Evolutionary conservation across 1,139 yeast species (phyloP).

Genomic region (Sugiyamaella japonica): DNA sequence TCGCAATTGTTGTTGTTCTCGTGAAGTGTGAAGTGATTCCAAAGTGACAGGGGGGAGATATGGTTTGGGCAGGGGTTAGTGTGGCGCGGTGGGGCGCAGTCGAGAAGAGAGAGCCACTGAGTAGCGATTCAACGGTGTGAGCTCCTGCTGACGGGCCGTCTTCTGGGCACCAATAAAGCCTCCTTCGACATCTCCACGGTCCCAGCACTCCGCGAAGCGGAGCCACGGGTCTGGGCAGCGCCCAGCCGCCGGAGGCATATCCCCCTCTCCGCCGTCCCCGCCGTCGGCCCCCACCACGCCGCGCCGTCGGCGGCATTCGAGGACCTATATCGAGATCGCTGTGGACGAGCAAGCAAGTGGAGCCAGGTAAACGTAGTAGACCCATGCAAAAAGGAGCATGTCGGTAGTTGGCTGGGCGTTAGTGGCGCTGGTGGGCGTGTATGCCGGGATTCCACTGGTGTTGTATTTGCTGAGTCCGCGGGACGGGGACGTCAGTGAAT

Average conservation of each 20-base stretch:
- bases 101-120: no score
- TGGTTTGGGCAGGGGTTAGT: slow-evolving; percentile 4
- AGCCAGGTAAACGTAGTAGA: no score
- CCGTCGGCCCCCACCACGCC: no score
- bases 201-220: no score
- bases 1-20: slow-evolving; percentile 1
- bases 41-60: not conserved
- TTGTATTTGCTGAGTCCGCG: slow-evolving; percentile 31
- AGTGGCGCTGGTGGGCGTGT: slow-evolving; percentile 30
- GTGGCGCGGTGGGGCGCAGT: slow-evolving; percentile 2
- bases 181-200: no score
- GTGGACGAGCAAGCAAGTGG: no score
- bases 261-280: no score
- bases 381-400: slow-evolving; percentile 16
- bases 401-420: slow-evolving; percentile 21
- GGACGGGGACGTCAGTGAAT: slow-evolving; percentile 24
- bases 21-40: not conserved
- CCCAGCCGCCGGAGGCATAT: no score
- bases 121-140: no score
- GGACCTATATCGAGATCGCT: no score
- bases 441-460: slow-evolving; percentile 36
- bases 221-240: no score
- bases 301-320: no score
- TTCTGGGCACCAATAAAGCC: not conserved
- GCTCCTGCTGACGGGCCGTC: not conserved